Percentiles rank a stretch among this genome's conserved stretches.
phyloP scores from a whole-genome alignment of 2,329 filamentous ascomycete species.

The Trichoderma breve region DNA sequence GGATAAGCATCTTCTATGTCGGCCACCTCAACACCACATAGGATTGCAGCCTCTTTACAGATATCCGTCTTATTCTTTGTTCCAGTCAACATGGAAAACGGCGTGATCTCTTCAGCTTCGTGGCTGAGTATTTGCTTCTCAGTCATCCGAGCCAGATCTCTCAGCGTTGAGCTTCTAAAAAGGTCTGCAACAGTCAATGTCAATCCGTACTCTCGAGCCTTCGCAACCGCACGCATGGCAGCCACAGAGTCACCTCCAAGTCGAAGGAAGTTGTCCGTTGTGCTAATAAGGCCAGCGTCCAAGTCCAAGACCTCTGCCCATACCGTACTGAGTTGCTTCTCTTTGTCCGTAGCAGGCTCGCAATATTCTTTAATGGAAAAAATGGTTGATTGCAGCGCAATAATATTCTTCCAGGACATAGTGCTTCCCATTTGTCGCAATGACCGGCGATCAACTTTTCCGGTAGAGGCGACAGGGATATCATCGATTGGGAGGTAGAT shows the following conservation, averaged over 20 bases:
- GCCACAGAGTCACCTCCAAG: conserved; percentile 5
- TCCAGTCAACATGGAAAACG: background rate
- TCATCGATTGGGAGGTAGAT: background rate
- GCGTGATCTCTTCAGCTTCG: background rate
- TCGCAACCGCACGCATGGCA: conserved; percentile 6
- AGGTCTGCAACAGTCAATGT: conserved; percentile 9
- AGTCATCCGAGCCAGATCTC: background rate
- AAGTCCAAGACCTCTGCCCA: conserved; percentile 2
- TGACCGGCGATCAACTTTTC: background rate
- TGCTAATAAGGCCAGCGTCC: background rate
- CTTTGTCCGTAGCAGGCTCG: background rate
- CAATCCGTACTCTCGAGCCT: background rate
- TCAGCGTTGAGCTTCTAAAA: background rate
- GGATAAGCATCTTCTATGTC: conserved; percentile 10
- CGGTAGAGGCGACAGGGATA: conserved; percentile 1
- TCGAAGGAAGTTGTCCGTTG: conserved; percentile 1
- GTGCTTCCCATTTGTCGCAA: background rate
- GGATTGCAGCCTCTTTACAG: background rate
- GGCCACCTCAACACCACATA: background rate
- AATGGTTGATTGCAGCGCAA: background rate
- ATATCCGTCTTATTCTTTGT: background rate
- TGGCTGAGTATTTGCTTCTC: background rate
- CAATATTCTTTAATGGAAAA: background rate
- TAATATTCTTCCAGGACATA: background rate
- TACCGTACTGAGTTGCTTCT: background rate